phyloP scores from a whole-genome alignment of 2,329 filamentous ascomycete genomes.

The Ilyonectria mors-panacis region DNA sequence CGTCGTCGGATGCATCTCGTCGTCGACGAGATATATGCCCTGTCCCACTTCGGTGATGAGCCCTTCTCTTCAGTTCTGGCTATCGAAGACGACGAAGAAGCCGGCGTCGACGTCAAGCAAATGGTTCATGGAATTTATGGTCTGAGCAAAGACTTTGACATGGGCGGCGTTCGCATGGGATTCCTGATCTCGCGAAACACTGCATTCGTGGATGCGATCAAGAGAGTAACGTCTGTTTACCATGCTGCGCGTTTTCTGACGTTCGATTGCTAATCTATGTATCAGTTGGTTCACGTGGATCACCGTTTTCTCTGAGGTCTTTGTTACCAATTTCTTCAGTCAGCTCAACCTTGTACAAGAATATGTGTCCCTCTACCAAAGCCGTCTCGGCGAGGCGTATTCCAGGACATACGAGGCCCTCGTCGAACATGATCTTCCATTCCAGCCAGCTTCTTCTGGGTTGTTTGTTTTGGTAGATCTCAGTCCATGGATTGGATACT shows the following conservation, averaged over 20 bases:
- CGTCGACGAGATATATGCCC: not conserved
- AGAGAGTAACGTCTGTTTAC: not conserved
- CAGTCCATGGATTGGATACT: not conserved
- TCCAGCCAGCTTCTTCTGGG: not conserved
- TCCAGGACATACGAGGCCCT: not conserved
- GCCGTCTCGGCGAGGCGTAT: not conserved
- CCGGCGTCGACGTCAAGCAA: not conserved
- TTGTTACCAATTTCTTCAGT: not conserved
- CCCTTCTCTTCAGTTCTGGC: not conserved
- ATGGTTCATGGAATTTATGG: not conserved
- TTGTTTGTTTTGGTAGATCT: not conserved
- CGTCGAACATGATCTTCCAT: not conserved
- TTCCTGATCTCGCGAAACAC: not conserved
- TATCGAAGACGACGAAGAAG: not conserved
- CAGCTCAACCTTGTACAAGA: not conserved
- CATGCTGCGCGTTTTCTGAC: not conserved
- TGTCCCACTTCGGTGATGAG: not conserved
- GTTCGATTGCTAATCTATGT: not conserved
- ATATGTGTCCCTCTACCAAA: not conserved
- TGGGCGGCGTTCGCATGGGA: not conserved
- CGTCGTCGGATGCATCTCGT: not conserved
- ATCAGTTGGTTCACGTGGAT: constrained; percentile 2
- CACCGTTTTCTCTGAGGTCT: not conserved
- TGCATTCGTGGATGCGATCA: not conserved
- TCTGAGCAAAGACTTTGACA: constrained; percentile 1